Conservation (phyloP, 2,329 filamentous ascomycete species). For the Aspergillus sp. region DNA sequence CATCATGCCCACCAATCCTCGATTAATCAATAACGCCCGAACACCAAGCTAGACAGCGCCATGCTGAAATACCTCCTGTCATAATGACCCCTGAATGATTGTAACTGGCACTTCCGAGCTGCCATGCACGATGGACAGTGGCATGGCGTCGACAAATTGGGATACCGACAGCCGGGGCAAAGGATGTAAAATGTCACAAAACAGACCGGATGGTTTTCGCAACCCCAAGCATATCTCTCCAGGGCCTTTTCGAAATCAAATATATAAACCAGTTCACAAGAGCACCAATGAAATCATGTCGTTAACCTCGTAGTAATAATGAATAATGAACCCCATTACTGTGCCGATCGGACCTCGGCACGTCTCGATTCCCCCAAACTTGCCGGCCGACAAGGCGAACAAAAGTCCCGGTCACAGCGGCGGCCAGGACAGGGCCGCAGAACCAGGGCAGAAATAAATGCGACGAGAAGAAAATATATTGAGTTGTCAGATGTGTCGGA, state of each 20-base stretch:
- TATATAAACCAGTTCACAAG: neutral
- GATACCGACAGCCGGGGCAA: neutral
- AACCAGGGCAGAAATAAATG: neutral
- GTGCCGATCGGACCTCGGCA: neutral
- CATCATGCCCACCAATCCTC: neutral
- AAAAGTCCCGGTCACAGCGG: neutral
- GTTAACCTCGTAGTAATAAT: neutral
- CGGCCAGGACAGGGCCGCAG: no score
- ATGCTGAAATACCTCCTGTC: neutral
- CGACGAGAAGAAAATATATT: neutral
- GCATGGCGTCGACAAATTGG: neutral
- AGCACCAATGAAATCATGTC: neutral
- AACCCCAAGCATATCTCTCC: neutral
- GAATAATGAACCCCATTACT: neutral
- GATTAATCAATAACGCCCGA: neutral
- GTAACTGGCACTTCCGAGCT: neutral
- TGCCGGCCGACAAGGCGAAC: neutral
- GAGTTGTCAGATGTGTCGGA: neutral
- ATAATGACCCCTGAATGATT: neutral
- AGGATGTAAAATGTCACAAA: neutral
- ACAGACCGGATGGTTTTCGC: neutral
- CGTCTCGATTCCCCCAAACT: neutral
- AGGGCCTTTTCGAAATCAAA: neutral
- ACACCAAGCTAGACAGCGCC: constrained; percentile 3
- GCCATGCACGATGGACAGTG: neutral